Percentiles rank a stretch among this genome's conserved stretches.
These are phyloP conservation scores for Endothia cerciana DNA, from an alignment of 2,329 filamentous ascomycete genomes.

Conservation along the genomic window DNA sequence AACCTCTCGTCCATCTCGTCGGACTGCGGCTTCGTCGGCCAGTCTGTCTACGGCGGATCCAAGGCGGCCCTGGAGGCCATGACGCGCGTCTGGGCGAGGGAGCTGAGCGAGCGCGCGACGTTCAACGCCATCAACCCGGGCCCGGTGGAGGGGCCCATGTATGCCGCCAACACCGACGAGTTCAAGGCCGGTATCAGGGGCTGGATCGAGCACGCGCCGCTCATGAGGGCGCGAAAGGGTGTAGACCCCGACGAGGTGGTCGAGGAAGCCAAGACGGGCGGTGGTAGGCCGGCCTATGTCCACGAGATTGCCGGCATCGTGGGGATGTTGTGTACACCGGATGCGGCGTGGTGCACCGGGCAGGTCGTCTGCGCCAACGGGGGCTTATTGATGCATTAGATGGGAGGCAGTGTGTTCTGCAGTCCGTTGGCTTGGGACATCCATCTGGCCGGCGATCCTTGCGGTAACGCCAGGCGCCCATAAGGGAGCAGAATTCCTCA, in stretches of 20 bases:
- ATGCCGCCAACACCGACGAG: slow-evolving; percentile 46
- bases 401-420: background rate
- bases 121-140: slow-evolving; percentile 63
- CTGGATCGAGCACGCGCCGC: slow-evolving; percentile 59
- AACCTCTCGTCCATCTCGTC: slow-evolving; percentile 60
- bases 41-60: slow-evolving; percentile 60
- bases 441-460: too few relatives aligned
- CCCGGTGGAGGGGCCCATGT: slow-evolving; percentile 59
- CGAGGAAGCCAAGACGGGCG: slow-evolving; percentile 57
- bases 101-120: slow-evolving; percentile 56
- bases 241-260: slow-evolving; percentile 67
- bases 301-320: slow-evolving; percentile 76
- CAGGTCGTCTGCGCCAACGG: slow-evolving; percentile 82
- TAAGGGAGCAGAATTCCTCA: too few relatives aligned
- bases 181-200: slow-evolving; percentile 48
- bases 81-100: slow-evolving; percentile 62
- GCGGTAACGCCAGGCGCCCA: too few relatives aligned
- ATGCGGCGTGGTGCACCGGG: slow-evolving; percentile 78
- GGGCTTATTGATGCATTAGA: slow-evolving; percentile 59
- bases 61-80: slow-evolving; percentile 64
- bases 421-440: background rate
- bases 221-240: slow-evolving; percentile 62
- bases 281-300: slow-evolving; percentile 66
- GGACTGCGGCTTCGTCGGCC: slow-evolving; percentile 56
- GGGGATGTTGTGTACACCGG: slow-evolving; percentile 73